A percentile compares a stretch with the other conserved stretches of the same genome.
These are phyloP conservation scores for Haplosporangium sp. DNA, from an alignment of 371 early-diverging fungal species.

Conservation along the genomic window DNA sequence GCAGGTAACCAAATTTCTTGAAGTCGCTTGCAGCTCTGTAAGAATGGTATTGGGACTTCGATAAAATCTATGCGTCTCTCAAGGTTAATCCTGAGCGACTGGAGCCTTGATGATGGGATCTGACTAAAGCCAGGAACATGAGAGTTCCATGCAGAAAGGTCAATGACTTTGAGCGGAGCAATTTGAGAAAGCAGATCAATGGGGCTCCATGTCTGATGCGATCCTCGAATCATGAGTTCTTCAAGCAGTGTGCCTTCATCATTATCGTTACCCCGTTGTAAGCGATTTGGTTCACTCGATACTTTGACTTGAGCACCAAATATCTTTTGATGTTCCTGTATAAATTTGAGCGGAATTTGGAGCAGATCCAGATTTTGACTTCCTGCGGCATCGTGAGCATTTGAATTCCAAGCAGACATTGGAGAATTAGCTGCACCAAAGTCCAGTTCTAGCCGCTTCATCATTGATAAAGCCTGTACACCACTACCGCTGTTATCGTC, in stretches of 20 bases:
- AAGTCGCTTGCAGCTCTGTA: conserved; percentile 15
- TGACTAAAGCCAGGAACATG: conserved; percentile 19
- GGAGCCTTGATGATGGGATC: conserved; percentile 20
- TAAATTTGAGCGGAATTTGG: conserved; percentile 27
- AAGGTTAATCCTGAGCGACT: conserved; percentile 22
- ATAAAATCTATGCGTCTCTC: conserved; percentile 14
- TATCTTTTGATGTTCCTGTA: conserved; percentile 29
- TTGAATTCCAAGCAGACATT: neutral
- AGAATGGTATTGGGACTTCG: conserved; percentile 1
- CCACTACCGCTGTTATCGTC: neutral
- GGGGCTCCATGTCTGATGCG: conserved; percentile 21
- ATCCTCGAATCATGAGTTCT: conserved; percentile 32
- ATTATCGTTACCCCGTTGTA: neutral
- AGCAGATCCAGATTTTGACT: neutral
- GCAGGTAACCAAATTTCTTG: conserved; percentile 34
- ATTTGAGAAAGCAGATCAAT: conserved; percentile 14
- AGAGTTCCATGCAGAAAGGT: conserved; percentile 43
- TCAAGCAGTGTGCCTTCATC: conserved; percentile 3
- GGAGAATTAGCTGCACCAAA: conserved; percentile 4
- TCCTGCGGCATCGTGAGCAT: neutral
- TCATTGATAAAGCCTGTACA: conserved; percentile 16
- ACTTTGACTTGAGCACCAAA: neutral
- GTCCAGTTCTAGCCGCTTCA: conserved; percentile 36
- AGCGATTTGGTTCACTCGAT: neutral
- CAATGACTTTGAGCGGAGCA: conserved; percentile 29